phyloP scores from a whole-genome alignment of 2,329 filamentous ascomycete genomes.

The Trichoderma breve region DNA sequence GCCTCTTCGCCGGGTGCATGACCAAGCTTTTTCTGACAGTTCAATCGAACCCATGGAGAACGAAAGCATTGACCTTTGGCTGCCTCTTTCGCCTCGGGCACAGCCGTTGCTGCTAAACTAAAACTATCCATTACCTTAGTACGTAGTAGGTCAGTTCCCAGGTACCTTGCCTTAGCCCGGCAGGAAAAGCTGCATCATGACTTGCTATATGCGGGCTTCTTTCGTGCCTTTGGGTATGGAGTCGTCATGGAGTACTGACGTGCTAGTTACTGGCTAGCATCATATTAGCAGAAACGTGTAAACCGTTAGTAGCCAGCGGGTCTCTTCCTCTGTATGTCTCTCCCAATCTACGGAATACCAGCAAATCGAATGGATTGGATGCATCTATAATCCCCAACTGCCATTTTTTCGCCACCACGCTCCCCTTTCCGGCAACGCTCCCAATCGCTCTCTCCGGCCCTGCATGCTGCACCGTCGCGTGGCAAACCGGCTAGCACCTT shows the following conservation, averaged over 20 bases:
- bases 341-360: background rate
- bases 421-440: background rate
- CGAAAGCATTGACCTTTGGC: background rate
- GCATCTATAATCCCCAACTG: background rate
- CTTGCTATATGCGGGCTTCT: background rate
- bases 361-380: background rate
- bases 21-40: background rate
- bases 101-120: background rate
- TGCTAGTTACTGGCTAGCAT: background rate
- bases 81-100: slow-evolving; percentile 1
- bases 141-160: background rate
- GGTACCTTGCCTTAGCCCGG: background rate
- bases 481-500: background rate
- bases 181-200: background rate
- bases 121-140: background rate
- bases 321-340: background rate
- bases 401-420: background rate
- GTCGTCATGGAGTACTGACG: background rate
- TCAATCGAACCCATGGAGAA: background rate
- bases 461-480: background rate
- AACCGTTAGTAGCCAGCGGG: background rate
- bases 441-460: slow-evolving; percentile 1
- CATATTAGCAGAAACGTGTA: background rate
- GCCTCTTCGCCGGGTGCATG: background rate
- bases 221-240: background rate